phyloP scores from a whole-genome alignment of 768 basidiomycete species.

The Boletus reticuloceps region DNA sequence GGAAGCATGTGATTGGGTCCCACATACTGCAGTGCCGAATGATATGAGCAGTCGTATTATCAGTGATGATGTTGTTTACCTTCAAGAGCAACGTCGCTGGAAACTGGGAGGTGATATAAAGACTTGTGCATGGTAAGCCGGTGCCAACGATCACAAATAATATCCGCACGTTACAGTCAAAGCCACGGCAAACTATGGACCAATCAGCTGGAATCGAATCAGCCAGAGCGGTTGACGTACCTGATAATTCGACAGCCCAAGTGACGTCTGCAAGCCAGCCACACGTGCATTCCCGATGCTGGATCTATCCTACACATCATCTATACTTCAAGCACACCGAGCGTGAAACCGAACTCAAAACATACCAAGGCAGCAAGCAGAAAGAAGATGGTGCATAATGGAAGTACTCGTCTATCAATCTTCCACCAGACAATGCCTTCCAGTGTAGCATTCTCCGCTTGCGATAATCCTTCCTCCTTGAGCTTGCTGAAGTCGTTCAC shows the following conservation, averaged over 20 bases:
- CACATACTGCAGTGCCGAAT: conserved; percentile 15
- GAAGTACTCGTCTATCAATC: conserved; percentile 46
- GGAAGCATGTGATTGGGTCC: conserved; percentile 2
- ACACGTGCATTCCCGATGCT: conserved; percentile 62
- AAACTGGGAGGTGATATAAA: conserved; percentile 46
- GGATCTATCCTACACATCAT: conserved; percentile 29
- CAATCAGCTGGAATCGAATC: neutral
- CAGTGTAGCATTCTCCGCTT: conserved; percentile 17
- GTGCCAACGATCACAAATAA: neutral
- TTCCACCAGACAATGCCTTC: conserved; percentile 47
- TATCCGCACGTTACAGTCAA: conserved; percentile 25
- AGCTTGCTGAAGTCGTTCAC: neutral
- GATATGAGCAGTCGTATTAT: neutral
- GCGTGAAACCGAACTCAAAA: neutral
- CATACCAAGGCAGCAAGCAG: conserved; percentile 52
- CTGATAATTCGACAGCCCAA: conserved; percentile 34
- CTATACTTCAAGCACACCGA: neutral
- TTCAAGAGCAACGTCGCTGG: conserved; percentile 64
- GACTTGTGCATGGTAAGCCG: conserved; percentile 22
- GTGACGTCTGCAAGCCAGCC: conserved; percentile 54
- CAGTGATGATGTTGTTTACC: conserved; percentile 13
- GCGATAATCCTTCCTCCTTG: conserved; percentile 5
- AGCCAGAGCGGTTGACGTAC: neutral
- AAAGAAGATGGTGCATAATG: conserved; percentile 48
- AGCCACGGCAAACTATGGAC: conserved; percentile 32